phyloP scores from a whole-genome alignment of 2,329 filamentous ascomycete genomes.

The Fusarium equiseti region DNA sequence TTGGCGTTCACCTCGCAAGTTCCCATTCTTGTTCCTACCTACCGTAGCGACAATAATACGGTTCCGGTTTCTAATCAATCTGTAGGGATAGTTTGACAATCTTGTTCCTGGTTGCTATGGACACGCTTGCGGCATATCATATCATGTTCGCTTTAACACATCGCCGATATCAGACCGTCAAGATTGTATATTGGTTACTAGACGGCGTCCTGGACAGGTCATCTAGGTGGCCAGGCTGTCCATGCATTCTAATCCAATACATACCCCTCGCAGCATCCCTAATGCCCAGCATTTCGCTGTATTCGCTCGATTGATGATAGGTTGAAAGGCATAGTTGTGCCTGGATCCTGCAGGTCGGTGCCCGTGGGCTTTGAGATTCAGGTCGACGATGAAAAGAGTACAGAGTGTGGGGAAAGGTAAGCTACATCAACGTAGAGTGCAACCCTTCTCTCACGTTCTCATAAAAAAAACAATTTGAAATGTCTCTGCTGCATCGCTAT shows the following conservation, averaged over 20 bases:
- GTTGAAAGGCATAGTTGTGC: conserved; percentile 39
- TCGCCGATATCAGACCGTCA: neutral
- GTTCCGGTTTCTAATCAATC: conserved; percentile 16
- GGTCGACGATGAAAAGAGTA: conserved; percentile 39
- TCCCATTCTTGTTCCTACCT: conserved; percentile 17
- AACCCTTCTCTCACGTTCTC: conserved; percentile 32
- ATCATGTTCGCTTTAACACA: neutral
- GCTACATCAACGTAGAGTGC: conserved; percentile 36
- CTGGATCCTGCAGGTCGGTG: conserved; percentile 42
- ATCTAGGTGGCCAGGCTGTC: conserved; percentile 37
- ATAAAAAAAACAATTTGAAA: conserved; percentile 17
- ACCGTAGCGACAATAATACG: conserved; percentile 12
- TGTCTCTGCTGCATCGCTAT: conserved; percentile 36
- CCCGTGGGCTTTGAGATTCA: conserved; percentile 35
- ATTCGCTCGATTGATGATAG: conserved; percentile 20
- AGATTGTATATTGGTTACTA: conserved; percentile 4
- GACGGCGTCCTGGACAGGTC: conserved; percentile 19
- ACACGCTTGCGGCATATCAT: conserved; percentile 9
- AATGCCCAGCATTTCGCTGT: conserved; percentile 15
- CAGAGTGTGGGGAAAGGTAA: conserved; percentile 38
- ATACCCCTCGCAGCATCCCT: conserved; percentile 41
- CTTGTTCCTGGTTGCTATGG: conserved; percentile 23
- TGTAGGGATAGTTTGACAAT: neutral
- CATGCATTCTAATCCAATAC: conserved; percentile 32
- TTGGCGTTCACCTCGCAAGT: conserved; percentile 15